phyloP scores from a whole-genome alignment of 257 asterid genomes.

The Salvia rosmarinus region DNA sequence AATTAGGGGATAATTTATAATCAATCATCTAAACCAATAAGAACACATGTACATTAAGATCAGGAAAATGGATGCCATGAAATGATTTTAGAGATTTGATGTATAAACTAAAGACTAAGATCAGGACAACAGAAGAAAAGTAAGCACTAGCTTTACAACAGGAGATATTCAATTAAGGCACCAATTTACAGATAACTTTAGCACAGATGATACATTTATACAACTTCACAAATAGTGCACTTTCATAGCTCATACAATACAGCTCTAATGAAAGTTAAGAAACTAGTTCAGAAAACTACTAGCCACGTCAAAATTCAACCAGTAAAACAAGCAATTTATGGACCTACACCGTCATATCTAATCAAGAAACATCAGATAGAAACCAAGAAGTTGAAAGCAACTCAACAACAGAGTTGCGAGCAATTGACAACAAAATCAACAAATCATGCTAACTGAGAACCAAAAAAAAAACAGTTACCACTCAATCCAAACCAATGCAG shows the following conservation, averaged over 20 bases:
- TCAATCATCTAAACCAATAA: not conserved
- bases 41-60: not conserved
- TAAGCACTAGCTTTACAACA: not conserved
- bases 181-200: not conserved
- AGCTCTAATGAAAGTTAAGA: not conserved
- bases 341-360: not conserved
- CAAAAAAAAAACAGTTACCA: not conserved
- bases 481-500: not conserved
- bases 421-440: not conserved
- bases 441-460: not conserved
- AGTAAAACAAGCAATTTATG: not conserved
- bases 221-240: not conserved
- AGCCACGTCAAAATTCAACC: not conserved
- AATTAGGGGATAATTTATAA: conserved; percentile 12
- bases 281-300: not conserved
- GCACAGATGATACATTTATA: not conserved
- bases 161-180: not conserved
- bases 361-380: not conserved
- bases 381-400: conserved; percentile 4
- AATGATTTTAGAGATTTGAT: not conserved
- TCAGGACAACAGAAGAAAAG: not conserved
- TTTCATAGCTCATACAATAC: not conserved
- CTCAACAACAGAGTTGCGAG: not conserved
- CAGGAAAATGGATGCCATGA: not conserved
- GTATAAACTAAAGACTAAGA: not conserved